Evolutionary conservation across 805 yeast species (phyloP).

Genomic region (Candida palmyrensis): DNA sequence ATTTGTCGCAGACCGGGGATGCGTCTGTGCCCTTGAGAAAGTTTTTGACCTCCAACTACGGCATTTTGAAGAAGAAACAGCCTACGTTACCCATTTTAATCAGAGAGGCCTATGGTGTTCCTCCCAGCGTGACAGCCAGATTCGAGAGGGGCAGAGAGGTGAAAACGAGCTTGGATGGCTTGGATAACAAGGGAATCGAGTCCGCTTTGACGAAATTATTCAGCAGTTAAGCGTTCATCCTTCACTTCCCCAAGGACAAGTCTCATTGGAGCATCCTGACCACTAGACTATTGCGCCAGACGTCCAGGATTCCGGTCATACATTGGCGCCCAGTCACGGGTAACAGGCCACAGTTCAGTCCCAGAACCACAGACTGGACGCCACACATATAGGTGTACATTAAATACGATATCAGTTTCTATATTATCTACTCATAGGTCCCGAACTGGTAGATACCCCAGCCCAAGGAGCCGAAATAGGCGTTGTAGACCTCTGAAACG

Average conservation of each 20-base stretch:
- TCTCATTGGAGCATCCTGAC: too few relatives aligned
- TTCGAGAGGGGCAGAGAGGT: conserved; percentile 53
- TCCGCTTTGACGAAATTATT: conserved; percentile 34
- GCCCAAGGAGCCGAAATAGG: conserved; percentile 46
- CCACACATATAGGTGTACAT: neutral
- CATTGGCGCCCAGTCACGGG: neutral
- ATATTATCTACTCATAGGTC: conserved; percentile 6
- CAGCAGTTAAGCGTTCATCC: conserved; percentile 31
- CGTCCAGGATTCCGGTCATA: neutral
- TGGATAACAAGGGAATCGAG: conserved; percentile 42
- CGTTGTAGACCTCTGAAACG: conserved; percentile 44
- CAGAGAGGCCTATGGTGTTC: conserved; percentile 70
- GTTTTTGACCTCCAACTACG: conserved; percentile 60
- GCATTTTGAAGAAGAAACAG: conserved; percentile 51
- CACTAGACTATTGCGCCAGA: too few relatives aligned
- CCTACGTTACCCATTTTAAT: conserved; percentile 69
- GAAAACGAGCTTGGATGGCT: conserved; percentile 44
- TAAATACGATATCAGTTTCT: too few relatives aligned
- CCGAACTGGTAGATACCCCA: conserved; percentile 66
- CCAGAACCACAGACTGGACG: neutral
- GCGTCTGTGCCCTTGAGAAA: conserved; percentile 62
- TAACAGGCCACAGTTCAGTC: too few relatives aligned
- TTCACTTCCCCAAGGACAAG: too few relatives aligned
- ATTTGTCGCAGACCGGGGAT: conserved; percentile 74
- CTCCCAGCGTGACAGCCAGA: conserved; percentile 73